Percentiles rank a stretch among this genome's conserved stretches.
Conservation (phyloP, 2,329 filamentous ascomycete species). For the Epichloe sibirici region DNA sequence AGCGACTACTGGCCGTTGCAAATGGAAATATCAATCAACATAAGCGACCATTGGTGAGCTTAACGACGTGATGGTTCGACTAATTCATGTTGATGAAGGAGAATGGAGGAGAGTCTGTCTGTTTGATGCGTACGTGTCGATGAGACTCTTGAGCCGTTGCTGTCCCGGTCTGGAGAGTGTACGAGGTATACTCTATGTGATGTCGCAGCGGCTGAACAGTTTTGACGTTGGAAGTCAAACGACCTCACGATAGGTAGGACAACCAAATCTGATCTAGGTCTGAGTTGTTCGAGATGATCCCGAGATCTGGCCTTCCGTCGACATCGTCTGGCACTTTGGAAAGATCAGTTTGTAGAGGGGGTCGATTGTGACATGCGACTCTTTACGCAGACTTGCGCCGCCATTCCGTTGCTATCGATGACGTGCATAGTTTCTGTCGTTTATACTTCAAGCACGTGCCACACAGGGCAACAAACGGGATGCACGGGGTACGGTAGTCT, state of each 20-base stretch:
- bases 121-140: too few species aligned
- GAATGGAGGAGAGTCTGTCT: too few species aligned
- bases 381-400: not conserved
- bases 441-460: too few species aligned
- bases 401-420: not conserved
- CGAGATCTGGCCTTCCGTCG: not conserved
- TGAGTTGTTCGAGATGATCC: not conserved
- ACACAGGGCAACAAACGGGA: too few species aligned
- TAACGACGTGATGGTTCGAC: too few species aligned
- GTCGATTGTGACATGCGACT: not conserved
- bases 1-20: conserved; percentile 25
- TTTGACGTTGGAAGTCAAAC: not conserved
- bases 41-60: not conserved
- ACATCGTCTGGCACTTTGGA: not conserved
- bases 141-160: too few species aligned
- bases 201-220: too few species aligned
- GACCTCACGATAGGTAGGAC: not conserved
- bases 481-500: too few species aligned
- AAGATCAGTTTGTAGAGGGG: not conserved
- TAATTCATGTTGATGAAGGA: too few species aligned
- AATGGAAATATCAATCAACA: conserved; percentile 34
- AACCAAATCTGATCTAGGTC: not conserved
- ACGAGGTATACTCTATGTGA: too few species aligned
- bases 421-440: not conserved
- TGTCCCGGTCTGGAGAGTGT: too few species aligned